These are phyloP conservation scores for Gnomoniopsis smithogilvyi DNA, from an alignment of 2,329 filamentous ascomycete species.

Conservation along the genomic window DNA sequence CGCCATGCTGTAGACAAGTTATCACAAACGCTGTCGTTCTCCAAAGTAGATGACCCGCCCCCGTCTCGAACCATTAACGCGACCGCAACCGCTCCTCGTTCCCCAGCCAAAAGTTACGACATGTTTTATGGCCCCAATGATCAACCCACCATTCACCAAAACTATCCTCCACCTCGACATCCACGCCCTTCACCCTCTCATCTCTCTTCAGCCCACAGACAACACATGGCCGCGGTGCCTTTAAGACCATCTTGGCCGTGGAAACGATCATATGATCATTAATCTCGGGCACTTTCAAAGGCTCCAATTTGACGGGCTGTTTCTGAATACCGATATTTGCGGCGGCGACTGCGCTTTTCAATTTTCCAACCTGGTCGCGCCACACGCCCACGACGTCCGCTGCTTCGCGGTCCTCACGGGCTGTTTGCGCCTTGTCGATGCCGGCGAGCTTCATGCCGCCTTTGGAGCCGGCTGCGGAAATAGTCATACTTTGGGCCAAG, in stretches of 20 bases:
- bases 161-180: slow-evolving; percentile 77
- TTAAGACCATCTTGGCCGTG: slow-evolving; percentile 69
- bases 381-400: slow-evolving; percentile 73
- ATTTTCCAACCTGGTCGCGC: slow-evolving; percentile 70
- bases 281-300: slow-evolving; percentile 65
- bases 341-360: slow-evolving; percentile 70
- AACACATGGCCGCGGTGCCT: slow-evolving; percentile 72
- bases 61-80: slow-evolving; percentile 40
- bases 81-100: slow-evolving; percentile 68
- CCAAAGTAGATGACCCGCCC: background rate
- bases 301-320: slow-evolving; percentile 24
- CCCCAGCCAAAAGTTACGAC: slow-evolving; percentile 80
- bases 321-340: slow-evolving; percentile 46
- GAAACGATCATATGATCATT: slow-evolving; percentile 65
- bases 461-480: slow-evolving; percentile 71
- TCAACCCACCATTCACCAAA: slow-evolving; percentile 98
- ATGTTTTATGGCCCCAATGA: slow-evolving; percentile 77
- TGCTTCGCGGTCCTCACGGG: slow-evolving; percentile 80
- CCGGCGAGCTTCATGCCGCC: slow-evolving; percentile 85
- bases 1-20: slow-evolving; percentile 6
- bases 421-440: slow-evolving; percentile 77
- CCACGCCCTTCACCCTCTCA: slow-evolving; percentile 74
- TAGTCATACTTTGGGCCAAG: slow-evolving; percentile 83
- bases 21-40: background rate
- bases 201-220: slow-evolving; percentile 87